A percentile compares a stretch with the other conserved stretches of the same genome.
Conservation (phyloP, 352 stramenopile species). For the Achlya hypogyna region DNA sequence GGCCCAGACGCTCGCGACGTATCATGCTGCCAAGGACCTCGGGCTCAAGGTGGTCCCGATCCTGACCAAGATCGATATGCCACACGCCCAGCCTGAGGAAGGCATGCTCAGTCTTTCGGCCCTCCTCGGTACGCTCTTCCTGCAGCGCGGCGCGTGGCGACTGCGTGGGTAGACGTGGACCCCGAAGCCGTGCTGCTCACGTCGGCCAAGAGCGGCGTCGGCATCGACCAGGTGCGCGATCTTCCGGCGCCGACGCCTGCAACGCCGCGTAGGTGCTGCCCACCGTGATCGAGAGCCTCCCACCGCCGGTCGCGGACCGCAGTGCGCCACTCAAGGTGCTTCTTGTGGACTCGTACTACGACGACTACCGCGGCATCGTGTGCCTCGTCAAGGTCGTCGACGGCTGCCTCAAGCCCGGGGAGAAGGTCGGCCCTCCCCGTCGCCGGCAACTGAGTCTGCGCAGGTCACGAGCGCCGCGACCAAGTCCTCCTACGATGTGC, state of each 20-base stretch:
- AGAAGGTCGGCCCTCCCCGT: slow-evolving; percentile 27
- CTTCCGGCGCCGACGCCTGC: background rate
- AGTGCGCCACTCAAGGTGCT: slow-evolving; percentile 81
- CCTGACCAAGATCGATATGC: slow-evolving; percentile 98
- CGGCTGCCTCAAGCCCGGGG: slow-evolving; percentile 78
- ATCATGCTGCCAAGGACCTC: slow-evolving; percentile 93
- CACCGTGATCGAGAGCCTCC: slow-evolving; percentile 70
- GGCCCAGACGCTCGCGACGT: slow-evolving; percentile 96
- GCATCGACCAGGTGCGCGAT: slow-evolving; percentile 38
- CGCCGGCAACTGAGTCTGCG: slow-evolving; percentile 32
- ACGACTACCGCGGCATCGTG: slow-evolving; percentile 91
- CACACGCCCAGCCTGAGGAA: slow-evolving; percentile 90
- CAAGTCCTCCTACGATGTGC: slow-evolving; percentile 88
- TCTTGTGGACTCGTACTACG: slow-evolving; percentile 97
- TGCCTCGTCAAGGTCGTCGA: slow-evolving; percentile 93
- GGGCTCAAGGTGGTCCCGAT: slow-evolving; percentile 94
- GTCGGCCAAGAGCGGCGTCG: slow-evolving; percentile 92
- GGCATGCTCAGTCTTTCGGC: slow-evolving; percentile 68
- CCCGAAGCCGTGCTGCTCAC: slow-evolving; percentile 93
- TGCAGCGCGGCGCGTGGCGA: slow-evolving; percentile 8
- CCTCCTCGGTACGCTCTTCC: slow-evolving; percentile 27
- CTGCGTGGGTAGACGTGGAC: slow-evolving; percentile 72
- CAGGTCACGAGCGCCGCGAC: slow-evolving; percentile 36
- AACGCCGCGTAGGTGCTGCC: slow-evolving; percentile 60
- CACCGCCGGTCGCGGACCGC: slow-evolving; percentile 44